Base-by-base conservation (phyloP, 2,329 filamentous ascomycete genomes). In the Cordyceps farinosa region DNA sequence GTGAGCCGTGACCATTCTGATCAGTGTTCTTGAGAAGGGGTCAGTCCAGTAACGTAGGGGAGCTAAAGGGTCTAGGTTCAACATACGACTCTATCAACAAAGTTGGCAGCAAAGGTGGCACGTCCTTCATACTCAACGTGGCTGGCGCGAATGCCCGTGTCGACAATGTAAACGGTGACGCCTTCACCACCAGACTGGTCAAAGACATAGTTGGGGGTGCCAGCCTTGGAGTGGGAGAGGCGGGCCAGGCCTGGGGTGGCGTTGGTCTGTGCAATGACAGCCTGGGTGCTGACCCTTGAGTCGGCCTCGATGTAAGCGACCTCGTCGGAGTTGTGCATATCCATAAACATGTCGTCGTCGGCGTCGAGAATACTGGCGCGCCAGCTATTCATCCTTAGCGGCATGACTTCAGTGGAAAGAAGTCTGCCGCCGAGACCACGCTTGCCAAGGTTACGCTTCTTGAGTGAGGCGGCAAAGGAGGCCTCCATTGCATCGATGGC, bases 391-490 rank as follows among this genome's bases (percentile, higher is more conserved):
- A 87, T 77, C 66, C 75, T 73, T 72, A 84, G 80, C 10, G 76
- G 74, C 65, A 77, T 73, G 66, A 84, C 76, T 5, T 71, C 69
- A 29, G 78, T 80, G 55, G 83, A 84, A 55, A 87, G 71, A 10
- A 74, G 65, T 52, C 78, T 77, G 60, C 83, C 83, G 56, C 74
- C 69, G 22, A 80, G 69, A 44, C 78, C 78, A 48, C 84, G 80
- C 74, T 83, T 83, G 71, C 75, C 75, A 52, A 86, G 68, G 72
- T 87, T 87, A 67, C 84, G 83, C 75, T 83, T 86, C 71, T 81
- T 76, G 62, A 88, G 73, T 51, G 80, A 73, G 48, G 77, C 70
- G 63, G 76, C 78, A 69, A 86, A 78, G 62, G 74, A 77, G 38
- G 76, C 73, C 69, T 84, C 75, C 72, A 85, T 82, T 55, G 78